Evolutionary conservation across 2,329 filamentous ascomycete species (phyloP).

Genomic region (Lachnellula occidentalis): DNA sequence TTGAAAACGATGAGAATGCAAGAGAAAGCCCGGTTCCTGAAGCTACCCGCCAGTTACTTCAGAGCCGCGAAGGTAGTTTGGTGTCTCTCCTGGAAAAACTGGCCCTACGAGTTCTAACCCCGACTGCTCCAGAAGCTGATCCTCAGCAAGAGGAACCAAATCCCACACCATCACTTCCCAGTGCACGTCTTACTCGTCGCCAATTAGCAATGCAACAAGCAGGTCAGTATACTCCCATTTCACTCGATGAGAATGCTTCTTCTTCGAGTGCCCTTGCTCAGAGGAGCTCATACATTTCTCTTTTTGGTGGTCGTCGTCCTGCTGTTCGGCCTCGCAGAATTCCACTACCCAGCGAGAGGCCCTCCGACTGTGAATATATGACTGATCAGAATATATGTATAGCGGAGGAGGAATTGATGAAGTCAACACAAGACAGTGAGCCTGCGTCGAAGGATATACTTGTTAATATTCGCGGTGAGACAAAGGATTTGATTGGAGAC

Average conservation of each 20-base stretch:
- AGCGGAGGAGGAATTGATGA: slow-evolving; percentile 21
- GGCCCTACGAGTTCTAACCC: slow-evolving; percentile 7
- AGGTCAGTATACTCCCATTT: slow-evolving; percentile 28
- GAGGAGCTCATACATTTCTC: slow-evolving; percentile 5
- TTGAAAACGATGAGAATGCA: slow-evolving; percentile 1
- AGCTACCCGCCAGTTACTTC: slow-evolving; percentile 4
- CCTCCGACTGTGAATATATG: slow-evolving; percentile 1
- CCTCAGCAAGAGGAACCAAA: slow-evolving; percentile 3
- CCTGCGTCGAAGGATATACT: neutral
- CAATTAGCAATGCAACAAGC: slow-evolving; percentile 26
- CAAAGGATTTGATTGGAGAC: neutral
- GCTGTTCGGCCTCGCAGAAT: slow-evolving; percentile 6
- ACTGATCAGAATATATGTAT: slow-evolving; percentile 21
- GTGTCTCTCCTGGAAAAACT: slow-evolving; percentile 7
- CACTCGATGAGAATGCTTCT: slow-evolving; percentile 6
- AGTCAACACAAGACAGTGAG: slow-evolving; percentile 3
- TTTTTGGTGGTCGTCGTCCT: slow-evolving; percentile 10
- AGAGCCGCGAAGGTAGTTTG: slow-evolving; percentile 13
- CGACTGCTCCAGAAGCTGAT: slow-evolving; percentile 5
- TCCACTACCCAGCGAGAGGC: slow-evolving; percentile 1
- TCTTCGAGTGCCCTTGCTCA: slow-evolving; percentile 2
- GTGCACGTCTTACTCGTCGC: slow-evolving; percentile 22
- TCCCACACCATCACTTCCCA: slow-evolving; percentile 1
- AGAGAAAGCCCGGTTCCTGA: slow-evolving; percentile 4
- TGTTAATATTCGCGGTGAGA: neutral